These are phyloP conservation scores for Fremontodendron californicum DNA, from an alignment of 345 rosid genomes.

Conservation along the genomic window DNA sequence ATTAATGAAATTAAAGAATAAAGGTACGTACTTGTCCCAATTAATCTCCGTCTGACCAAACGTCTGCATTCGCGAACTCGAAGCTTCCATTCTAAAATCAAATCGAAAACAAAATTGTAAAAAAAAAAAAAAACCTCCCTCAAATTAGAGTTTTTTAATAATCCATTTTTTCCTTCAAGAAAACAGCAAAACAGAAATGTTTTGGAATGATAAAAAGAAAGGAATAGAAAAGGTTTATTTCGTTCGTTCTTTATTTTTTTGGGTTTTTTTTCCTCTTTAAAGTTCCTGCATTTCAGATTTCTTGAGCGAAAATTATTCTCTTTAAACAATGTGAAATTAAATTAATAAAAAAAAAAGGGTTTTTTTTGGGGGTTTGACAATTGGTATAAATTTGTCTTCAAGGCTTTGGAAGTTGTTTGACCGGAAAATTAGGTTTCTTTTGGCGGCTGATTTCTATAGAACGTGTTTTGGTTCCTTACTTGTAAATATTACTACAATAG, in stretches of 20 bases:
- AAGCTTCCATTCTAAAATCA: conserved; percentile 37
- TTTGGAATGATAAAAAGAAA: no score
- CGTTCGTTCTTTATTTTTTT: background rate
- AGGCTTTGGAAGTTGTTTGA: no score
- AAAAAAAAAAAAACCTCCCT: no score
- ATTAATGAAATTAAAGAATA: background rate
- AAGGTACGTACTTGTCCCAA: conserved; percentile 81
- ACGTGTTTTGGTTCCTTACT: background rate
- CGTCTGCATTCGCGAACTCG: conserved; percentile 48
- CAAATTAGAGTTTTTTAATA: background rate
- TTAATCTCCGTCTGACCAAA: conserved; percentile 86
- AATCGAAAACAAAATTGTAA: background rate
- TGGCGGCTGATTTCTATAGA: background rate
- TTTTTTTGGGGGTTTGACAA: no score
- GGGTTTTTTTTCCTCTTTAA: background rate
- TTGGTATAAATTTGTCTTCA: no score
- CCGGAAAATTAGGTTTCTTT: conserved; percentile 1
- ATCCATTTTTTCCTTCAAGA: background rate
- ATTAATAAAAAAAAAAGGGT: background rate
- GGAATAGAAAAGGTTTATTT: background rate
- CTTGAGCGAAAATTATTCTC: conserved; percentile 1
- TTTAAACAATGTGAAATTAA: background rate
- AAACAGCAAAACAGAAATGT: background rate
- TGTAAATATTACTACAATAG: background rate
- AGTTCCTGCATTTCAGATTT: conserved; percentile 7